phyloP scores from a whole-genome alignment of 2,329 filamentous ascomycete species.

The Sporothrix protearum region DNA sequence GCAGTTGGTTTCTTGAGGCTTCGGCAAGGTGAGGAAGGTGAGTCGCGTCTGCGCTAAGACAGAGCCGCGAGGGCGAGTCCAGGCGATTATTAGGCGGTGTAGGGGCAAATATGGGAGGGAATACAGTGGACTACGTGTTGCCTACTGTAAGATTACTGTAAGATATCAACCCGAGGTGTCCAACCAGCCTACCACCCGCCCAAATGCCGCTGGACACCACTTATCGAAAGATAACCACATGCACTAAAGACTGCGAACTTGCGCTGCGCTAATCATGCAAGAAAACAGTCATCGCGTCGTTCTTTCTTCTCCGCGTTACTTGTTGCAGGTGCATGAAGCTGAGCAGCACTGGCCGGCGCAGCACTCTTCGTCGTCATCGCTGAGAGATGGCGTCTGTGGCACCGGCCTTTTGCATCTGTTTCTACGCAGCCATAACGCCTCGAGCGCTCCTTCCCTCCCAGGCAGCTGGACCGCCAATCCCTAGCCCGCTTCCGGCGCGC shows the following conservation, averaged over 20 bases:
- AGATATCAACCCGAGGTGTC: not conserved
- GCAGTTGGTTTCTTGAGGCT: not conserved
- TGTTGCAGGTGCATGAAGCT: not conserved
- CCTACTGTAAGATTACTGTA: too few relatives aligned
- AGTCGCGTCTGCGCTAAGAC: not conserved
- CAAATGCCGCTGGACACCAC: not conserved
- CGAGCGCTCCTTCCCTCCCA: not conserved
- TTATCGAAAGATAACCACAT: not conserved
- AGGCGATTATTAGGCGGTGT: not conserved
- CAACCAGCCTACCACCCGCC: too few relatives aligned
- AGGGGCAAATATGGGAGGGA: not conserved
- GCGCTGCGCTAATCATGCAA: conserved; percentile 10
- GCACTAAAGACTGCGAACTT: not conserved
- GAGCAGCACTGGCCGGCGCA: not conserved
- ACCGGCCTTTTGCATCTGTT: not conserved
- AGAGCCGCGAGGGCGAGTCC: not conserved
- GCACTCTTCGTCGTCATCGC: not conserved
- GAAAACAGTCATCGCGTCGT: conserved; percentile 8
- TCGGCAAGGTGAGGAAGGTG: not conserved
- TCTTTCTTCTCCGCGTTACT: not conserved
- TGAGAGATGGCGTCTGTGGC: not conserved
- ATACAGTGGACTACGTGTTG: not conserved
- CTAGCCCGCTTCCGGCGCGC: not conserved
- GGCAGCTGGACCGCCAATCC: not conserved
- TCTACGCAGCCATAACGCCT: too few relatives aligned